Percentiles rank a stretch among this genome's conserved stretches.
These are phyloP conservation scores for Vachellia collinsii DNA, from an alignment of 306 rosid species.

Conservation along the genomic window DNA sequence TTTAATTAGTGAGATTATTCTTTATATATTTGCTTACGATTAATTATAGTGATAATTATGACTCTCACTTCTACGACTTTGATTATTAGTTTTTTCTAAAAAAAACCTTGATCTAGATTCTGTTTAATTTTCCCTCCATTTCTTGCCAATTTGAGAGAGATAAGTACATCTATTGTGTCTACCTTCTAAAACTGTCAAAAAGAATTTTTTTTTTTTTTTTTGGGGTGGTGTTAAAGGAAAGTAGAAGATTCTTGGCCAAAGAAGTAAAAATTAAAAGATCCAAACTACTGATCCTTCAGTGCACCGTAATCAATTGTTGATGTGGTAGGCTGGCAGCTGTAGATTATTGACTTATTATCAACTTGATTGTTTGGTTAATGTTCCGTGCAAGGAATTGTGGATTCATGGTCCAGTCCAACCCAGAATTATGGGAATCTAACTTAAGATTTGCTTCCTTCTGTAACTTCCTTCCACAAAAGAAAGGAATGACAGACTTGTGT, in stretches of 20 bases:
- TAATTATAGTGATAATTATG: background rate
- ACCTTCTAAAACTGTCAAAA: background rate
- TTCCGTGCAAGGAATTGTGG: conserved; percentile 42
- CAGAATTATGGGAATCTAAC: conserved; percentile 4
- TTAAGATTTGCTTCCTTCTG: background rate
- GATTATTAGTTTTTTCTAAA: background rate
- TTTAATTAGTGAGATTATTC: background rate
- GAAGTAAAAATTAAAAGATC: background rate
- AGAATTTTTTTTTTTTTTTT: background rate
- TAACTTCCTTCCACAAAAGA: background rate
- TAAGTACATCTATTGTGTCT: background rate
- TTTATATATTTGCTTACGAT: background rate
- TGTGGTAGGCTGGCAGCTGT: conserved; percentile 4
- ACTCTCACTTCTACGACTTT: background rate
- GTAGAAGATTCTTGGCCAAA: background rate
- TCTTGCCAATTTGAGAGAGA: background rate
- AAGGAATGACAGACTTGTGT: background rate
- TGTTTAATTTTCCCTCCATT: background rate
- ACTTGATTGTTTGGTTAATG: background rate
- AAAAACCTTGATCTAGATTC: background rate
- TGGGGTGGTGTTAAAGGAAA: too few species aligned
- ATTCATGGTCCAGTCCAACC: conserved; percentile 44
- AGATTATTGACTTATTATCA: background rate
- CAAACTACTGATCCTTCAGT: background rate
- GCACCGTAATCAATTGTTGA: background rate